phyloP scores from a whole-genome alignment of 805 yeast genomes.

The Crinitomyces ghanaensis region DNA sequence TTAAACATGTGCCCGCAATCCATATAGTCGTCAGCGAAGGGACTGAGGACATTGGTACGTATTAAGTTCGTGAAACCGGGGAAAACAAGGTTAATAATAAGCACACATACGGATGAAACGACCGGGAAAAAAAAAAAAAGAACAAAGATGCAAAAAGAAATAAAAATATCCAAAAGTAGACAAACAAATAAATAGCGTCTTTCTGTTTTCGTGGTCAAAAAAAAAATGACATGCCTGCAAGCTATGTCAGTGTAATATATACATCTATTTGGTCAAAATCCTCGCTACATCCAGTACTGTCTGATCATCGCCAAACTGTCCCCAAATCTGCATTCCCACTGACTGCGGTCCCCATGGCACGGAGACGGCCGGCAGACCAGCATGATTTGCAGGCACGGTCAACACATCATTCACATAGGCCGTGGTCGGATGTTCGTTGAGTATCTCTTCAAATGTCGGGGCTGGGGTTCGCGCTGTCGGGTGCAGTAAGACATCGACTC shows the following conservation, averaged over 20 bases:
- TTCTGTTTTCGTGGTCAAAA: neutral
- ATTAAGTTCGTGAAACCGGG: no score
- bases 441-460: conserved; percentile 39
- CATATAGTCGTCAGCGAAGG: conserved; percentile 58
- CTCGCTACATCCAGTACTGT: conserved; percentile 39
- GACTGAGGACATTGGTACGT: no score
- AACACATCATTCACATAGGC: conserved; percentile 72
- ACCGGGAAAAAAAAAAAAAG: neutral
- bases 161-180: neutral
- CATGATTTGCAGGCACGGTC: conserved; percentile 83
- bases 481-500: conserved; percentile 55
- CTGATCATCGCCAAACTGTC: conserved; percentile 76
- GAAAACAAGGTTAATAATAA: no score
- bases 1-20: conserved; percentile 50
- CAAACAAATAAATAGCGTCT: neutral
- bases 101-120: no score
- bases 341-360: conserved; percentile 45
- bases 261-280: no score
- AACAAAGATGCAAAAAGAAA: neutral
- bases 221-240: neutral
- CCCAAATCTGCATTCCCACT: conserved; percentile 69
- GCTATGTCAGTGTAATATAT: conserved; percentile 1
- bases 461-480: conserved; percentile 61
- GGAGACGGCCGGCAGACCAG: conserved; percentile 79
- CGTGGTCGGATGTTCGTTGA: conserved; percentile 35